These are phyloP conservation scores for Stellera chamaejasme DNA, from an alignment of 345 rosid species.

Conservation along the genomic window DNA sequence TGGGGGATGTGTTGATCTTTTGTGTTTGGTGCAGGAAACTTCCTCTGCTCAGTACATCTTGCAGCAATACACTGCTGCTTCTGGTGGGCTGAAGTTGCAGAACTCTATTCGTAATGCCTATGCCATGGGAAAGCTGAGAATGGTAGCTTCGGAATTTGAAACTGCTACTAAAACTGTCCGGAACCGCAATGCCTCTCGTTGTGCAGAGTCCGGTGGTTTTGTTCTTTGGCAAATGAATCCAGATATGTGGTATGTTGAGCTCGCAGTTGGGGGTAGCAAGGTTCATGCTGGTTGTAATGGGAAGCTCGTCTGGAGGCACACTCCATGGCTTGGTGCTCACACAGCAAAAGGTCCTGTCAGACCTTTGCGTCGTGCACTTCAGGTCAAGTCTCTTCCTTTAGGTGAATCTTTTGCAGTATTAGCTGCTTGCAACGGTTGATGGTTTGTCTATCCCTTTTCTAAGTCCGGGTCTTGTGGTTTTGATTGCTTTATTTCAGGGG, in stretches of 20 bases:
- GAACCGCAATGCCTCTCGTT: conserved; percentile 46
- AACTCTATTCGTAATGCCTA: conserved; percentile 70
- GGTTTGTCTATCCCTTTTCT: not conserved
- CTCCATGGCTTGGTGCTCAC: conserved; percentile 91
- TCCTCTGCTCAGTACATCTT: conserved; percentile 87
- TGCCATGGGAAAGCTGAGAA: conserved; percentile 82
- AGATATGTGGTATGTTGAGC: conserved; percentile 94
- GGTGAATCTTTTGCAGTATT: not conserved
- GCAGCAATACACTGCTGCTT: conserved; percentile 89
- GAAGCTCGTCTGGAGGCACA: conserved; percentile 87
- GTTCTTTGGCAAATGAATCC: conserved; percentile 98
- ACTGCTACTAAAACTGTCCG: conserved; percentile 63
- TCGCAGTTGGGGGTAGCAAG: conserved; percentile 78
- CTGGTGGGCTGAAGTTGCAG: conserved; percentile 82
- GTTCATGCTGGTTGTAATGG: conserved; percentile 94
- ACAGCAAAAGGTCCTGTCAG: conserved; percentile 88
- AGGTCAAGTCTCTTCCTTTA: conserved; percentile 29
- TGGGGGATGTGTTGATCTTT: not conserved
- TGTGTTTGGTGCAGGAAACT: conserved; percentile 44
- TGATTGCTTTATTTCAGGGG: conserved; percentile 40
- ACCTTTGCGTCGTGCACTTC: conserved; percentile 87
- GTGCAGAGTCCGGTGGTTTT: conserved; percentile 71
- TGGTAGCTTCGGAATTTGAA: conserved; percentile 72
- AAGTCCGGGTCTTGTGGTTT: conserved; percentile 7
- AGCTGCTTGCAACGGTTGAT: not conserved